These are phyloP conservation scores for Pichia kluyveri DNA, from an alignment of 805 yeast species.

Conservation along the genomic window DNA sequence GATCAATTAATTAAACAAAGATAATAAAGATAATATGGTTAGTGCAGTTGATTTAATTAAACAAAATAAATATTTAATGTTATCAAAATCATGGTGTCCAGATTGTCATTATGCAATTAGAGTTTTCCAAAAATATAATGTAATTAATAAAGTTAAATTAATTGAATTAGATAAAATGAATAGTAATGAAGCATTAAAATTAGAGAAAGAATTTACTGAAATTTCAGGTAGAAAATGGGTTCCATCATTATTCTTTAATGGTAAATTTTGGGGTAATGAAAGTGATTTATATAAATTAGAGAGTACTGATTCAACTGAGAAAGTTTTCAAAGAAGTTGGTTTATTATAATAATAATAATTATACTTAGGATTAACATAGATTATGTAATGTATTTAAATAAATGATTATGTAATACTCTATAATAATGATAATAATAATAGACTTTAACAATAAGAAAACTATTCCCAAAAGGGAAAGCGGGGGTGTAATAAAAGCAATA, in stretches of 20 bases:
- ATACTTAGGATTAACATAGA: no score
- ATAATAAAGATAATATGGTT: slow-evolving; percentile 12
- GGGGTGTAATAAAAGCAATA: no score
- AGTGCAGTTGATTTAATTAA: slow-evolving; percentile 38
- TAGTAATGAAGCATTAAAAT: slow-evolving; percentile 38
- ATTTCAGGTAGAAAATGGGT: slow-evolving; percentile 59
- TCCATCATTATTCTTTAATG: slow-evolving; percentile 57
- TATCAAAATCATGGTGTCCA: slow-evolving; percentile 73
- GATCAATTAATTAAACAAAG: no score
- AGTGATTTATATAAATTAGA: slow-evolving; percentile 34
- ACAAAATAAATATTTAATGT: slow-evolving; percentile 41
- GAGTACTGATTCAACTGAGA: slow-evolving; percentile 26
- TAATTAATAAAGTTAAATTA: slow-evolving; percentile 39
- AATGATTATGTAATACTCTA: no score
- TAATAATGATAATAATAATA: no score
- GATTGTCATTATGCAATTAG: slow-evolving; percentile 59
- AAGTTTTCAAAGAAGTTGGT: slow-evolving; percentile 27
- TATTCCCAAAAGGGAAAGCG: no score
- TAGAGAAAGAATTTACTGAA: slow-evolving; percentile 49
- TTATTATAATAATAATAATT: slow-evolving; percentile 12
- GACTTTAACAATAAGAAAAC: not conserved
- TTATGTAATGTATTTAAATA: no score
- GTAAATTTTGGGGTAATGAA: slow-evolving; percentile 52
- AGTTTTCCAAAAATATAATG: slow-evolving; percentile 45
- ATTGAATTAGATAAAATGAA: slow-evolving; percentile 54